Evolutionary conservation across 352 stramenopile genomes (phyloP).

Genomic region (Elongisporangium prolatum): DNA sequence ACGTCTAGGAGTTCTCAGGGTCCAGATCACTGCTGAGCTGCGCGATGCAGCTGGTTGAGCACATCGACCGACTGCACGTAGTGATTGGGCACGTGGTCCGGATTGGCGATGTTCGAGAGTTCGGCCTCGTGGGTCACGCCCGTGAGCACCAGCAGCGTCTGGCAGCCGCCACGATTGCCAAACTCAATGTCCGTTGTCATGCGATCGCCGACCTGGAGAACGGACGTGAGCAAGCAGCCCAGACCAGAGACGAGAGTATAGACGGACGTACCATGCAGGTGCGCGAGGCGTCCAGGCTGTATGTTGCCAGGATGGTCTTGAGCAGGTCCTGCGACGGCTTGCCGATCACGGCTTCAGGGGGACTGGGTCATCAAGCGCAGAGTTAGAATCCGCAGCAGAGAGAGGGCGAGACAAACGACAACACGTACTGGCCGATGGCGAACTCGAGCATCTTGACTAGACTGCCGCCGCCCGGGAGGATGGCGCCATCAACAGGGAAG

Average conservation of each 20-base stretch:
- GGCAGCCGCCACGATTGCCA: slow-evolving; percentile 55
- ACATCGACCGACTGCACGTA: slow-evolving; percentile 69
- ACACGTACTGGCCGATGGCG: slow-evolving; percentile 53
- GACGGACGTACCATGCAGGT: slow-evolving; percentile 68
- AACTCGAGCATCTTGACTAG: slow-evolving; percentile 68
- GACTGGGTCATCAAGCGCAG: slow-evolving; percentile 25
- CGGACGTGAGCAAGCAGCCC: neutral
- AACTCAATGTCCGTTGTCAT: slow-evolving; percentile 86
- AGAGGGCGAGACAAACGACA: neutral
- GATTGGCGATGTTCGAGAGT: slow-evolving; percentile 41
- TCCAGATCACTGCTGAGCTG: slow-evolving; percentile 15
- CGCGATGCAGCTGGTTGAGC: slow-evolving; percentile 59
- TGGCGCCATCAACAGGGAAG: slow-evolving; percentile 66
- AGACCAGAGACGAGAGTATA: neutral
- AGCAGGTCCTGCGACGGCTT: slow-evolving; percentile 84
- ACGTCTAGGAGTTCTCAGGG: slow-evolving; percentile 12
- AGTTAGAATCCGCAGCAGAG: slow-evolving; percentile 2
- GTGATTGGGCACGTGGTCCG: slow-evolving; percentile 52
- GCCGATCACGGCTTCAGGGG: slow-evolving; percentile 67
- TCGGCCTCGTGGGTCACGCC: slow-evolving; percentile 64
- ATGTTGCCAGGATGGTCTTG: slow-evolving; percentile 70
- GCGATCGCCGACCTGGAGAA: slow-evolving; percentile 64
- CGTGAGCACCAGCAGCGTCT: slow-evolving; percentile 74
- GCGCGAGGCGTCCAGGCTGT: slow-evolving; percentile 57
- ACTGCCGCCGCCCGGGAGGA: slow-evolving; percentile 67